These are phyloP conservation scores for Suillus fuscotomentosus DNA, from an alignment of 768 basidiomycete genomes.

Conservation along the genomic window DNA sequence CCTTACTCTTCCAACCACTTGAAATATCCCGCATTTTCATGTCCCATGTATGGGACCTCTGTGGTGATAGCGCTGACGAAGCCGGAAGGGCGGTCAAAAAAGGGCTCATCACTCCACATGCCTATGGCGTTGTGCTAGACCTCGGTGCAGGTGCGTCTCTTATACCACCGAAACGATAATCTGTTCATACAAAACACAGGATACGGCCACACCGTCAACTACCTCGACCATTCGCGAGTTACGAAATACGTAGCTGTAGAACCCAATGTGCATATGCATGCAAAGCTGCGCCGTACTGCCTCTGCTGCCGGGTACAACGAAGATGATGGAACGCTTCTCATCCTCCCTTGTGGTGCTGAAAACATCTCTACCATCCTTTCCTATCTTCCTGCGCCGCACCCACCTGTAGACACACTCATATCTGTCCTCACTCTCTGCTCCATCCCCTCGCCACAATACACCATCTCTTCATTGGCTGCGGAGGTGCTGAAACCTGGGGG, in stretches of 20 bases:
- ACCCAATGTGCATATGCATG: conserved; percentile 67
- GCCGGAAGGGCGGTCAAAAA: conserved; percentile 40
- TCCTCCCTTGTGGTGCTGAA: conserved; percentile 66
- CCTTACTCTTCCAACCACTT: conserved; percentile 43
- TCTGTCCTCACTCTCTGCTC: conserved; percentile 68
- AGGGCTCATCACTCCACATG: conserved; percentile 50
- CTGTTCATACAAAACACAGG: conserved; percentile 36
- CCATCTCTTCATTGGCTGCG: conserved; percentile 43
- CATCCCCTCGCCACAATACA: conserved; percentile 52
- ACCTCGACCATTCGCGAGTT: conserved; percentile 55
- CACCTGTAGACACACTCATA: conserved; percentile 57
- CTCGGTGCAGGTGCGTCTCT: conserved; percentile 56
- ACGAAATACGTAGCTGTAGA: conserved; percentile 71
- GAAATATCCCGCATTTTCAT: conserved; percentile 56
- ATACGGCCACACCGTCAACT: conserved; percentile 59
- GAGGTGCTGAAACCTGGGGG: conserved; percentile 65
- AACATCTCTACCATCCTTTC: conserved; percentile 49
- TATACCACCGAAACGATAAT: background rate
- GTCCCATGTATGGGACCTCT: conserved; percentile 52
- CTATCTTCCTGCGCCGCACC: conserved; percentile 30
- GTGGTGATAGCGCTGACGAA: conserved; percentile 48
- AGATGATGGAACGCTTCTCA: conserved; percentile 47
- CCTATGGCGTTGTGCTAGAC: conserved; percentile 63
- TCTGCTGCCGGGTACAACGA: conserved; percentile 51
- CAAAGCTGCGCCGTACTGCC: conserved; percentile 48